Evolutionary conservation across 2,329 filamentous ascomycete genomes (phyloP), one percentile per base, ranked within the genome.

Genomic region (Colletotrichum tofieldiae): DNA sequence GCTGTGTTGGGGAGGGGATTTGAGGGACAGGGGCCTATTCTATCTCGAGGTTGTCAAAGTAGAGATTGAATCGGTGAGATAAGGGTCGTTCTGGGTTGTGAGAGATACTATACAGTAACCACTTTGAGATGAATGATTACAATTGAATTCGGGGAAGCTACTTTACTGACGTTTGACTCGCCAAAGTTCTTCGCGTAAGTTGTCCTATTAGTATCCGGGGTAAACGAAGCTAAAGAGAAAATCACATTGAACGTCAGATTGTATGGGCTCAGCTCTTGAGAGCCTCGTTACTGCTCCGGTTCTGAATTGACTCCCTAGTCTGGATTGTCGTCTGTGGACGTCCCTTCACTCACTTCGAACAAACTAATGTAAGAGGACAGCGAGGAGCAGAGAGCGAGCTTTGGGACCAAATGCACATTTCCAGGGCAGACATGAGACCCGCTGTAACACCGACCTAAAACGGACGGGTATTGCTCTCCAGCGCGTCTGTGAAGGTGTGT

Each of bases 11-110:
- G 75, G 5, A 80, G 78, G 64, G 82, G 81, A n/a, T n/a, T 29
- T 78, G 83, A 86, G 76, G 82, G 79, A 7, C 83, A 26, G 80
- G 71, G 86, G 85, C 2, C 85, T 84, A 8, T 81, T 79, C 68
- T 88, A 86, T 74, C 74, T 88, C 35, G 78, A 79, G 26, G 76
- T 87, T 69, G 84, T 83, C 74, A 76, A 20, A 62, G 49, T 45
- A 3, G 45, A 54, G 67, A 11, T 12, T 55, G 32, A 29, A 26
- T 3, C 32, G 6, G 29, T 45, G 41, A 26, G 26, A 3, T 16
- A 37, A 32, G 6, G 6, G 2, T 18, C 14, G 5, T 43, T n/a
- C 45, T 23, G 18, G n/a, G 1, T 14, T 23, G n/a, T 45, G 9
- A 6, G n/a, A 49, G 39, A 41, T 6, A 16, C 3, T 16, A 18